Base-by-base conservation (phyloP, 2,329 filamentous ascomycete genomes). In the Ceratocystis lukuohia region DNA sequence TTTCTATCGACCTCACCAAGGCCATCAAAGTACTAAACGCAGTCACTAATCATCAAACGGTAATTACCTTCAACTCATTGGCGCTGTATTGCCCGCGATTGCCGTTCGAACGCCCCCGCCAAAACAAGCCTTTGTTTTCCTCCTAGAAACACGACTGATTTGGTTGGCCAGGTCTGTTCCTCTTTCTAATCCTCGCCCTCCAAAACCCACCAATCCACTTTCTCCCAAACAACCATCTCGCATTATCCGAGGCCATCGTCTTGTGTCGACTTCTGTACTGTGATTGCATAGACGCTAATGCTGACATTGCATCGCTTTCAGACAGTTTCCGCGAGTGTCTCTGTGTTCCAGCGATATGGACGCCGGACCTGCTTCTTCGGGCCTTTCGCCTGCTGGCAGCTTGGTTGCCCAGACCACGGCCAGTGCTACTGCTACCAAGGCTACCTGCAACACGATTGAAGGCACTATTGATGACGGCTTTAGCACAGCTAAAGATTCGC, bases 271-370 rank as follows among this genome's bases (percentile, higher is more conserved):
- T 59, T 59, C 53, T 59, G 53, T 59, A n/a, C n/a, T 22, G 53
- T 33, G 53, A 59, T 33, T 59, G 53, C 53, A 59, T 59, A 30
- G 53, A 59, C 53, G 17, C 61, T 63, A 30, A 63, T 63, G 44
- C 61, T 63, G 61, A 63, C 61, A 44, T 63, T 45, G 46, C 46
- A 48, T 46, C 25, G 25, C 37, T 28, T 4, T 44, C 44, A 63
- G 25, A 45, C 28, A 30, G 46, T 33, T 61, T 33, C 44, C 53
- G 64, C 53, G 22, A 46, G 53, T 65, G 56, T 57, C 50, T 59
- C 56, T 59, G 53, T 59, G 53, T 15, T 65, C 64, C 64, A 61
- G 64, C 64, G 64, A 65, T 65, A 65, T 65, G 64, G 64, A 65
- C 25, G 41, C 53, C 53, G 64, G 64, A 33, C 37, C 64, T 30